phyloP scores from a whole-genome alignment of 768 basidiomycete genomes.

The Panellus pusillus region DNA sequence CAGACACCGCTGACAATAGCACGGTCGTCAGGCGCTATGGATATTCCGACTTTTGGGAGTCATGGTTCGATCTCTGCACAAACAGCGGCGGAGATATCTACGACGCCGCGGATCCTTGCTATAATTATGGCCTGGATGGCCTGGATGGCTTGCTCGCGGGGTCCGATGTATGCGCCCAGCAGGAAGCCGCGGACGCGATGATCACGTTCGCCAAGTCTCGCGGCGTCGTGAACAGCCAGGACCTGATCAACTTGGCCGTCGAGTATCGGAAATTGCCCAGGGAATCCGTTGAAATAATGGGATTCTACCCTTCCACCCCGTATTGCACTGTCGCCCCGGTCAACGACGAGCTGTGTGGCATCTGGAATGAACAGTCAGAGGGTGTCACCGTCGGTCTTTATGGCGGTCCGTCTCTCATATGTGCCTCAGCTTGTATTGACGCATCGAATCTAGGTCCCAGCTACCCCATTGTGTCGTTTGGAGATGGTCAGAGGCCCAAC shows the following conservation, averaged over 20 bases:
- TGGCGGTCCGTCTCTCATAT: conserved; percentile 27
- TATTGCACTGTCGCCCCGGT: conserved; percentile 42
- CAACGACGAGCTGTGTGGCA: conserved; percentile 41
- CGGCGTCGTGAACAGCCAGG: conserved; percentile 38
- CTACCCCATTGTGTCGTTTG: conserved; percentile 43
- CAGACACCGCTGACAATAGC: neutral
- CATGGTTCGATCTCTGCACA: conserved; percentile 48
- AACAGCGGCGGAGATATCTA: conserved; percentile 42
- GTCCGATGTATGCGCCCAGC: conserved; percentile 49
- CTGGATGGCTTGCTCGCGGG: conserved; percentile 46
- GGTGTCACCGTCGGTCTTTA: conserved; percentile 45
- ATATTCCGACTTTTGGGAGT: conserved; percentile 32
- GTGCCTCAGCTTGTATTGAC: no score
- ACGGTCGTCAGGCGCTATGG: neutral
- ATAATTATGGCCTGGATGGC: conserved; percentile 38
- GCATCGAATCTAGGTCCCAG: conserved; percentile 21
- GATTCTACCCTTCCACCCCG: conserved; percentile 44
- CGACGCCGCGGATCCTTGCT: conserved; percentile 35
- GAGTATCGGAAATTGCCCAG: conserved; percentile 44
- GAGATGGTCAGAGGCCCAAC: conserved; percentile 37
- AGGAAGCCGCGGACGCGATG: conserved; percentile 50
- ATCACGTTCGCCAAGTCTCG: conserved; percentile 48
- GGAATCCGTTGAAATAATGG: conserved; percentile 42
- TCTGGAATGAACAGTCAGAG: conserved; percentile 42
- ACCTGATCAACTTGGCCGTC: conserved; percentile 43